Conservation (phyloP, 192 early-diverging fungal genomes). For the Cladochytrium replicatum region DNA sequence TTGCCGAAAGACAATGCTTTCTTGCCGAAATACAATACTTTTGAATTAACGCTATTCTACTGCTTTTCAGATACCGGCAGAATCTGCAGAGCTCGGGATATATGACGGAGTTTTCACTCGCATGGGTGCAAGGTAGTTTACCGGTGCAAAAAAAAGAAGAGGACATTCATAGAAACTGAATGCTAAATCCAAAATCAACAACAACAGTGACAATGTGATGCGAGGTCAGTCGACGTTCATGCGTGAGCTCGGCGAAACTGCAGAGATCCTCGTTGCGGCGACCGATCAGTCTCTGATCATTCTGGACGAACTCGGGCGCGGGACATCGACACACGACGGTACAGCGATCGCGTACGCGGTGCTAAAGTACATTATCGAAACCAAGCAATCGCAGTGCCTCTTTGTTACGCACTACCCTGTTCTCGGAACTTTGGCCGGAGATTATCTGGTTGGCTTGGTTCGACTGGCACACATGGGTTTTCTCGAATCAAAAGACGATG, state of each 20-base stretch:
- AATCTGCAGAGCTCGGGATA: slow-evolving; percentile 50
- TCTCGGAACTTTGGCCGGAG: slow-evolving; percentile 11
- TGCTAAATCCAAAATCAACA: neutral
- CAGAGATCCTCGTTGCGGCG: slow-evolving; percentile 19
- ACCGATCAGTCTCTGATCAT: slow-evolving; percentile 51
- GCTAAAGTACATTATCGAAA: slow-evolving; percentile 41
- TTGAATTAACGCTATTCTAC: neutral
- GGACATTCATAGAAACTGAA: neutral
- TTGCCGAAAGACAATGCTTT: neutral
- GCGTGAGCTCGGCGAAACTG: slow-evolving; percentile 38
- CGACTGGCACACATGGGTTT: slow-evolving; percentile 33
- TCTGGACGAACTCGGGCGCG: slow-evolving; percentile 72
- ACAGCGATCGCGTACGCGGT: slow-evolving; percentile 64
- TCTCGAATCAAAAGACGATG: slow-evolving; percentile 3
- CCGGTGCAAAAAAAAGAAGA: too few relatives aligned
- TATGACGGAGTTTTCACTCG: slow-evolving; percentile 61
- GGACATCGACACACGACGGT: slow-evolving; percentile 68
- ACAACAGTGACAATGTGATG: slow-evolving; percentile 48
- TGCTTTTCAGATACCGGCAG: slow-evolving; percentile 62
- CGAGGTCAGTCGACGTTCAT: slow-evolving; percentile 65
- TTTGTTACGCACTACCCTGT: slow-evolving; percentile 73
- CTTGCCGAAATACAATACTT: neutral
- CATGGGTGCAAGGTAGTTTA: too few relatives aligned
- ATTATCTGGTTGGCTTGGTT: slow-evolving; percentile 3
- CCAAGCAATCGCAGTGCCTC: slow-evolving; percentile 41